A percentile compares a stretch with the other conserved stretches of the same genome.
Evolutionary conservation across 192 early-diverging fungal genomes (phyloP).

Genomic region (Phlyctochytrium planicorne): DNA sequence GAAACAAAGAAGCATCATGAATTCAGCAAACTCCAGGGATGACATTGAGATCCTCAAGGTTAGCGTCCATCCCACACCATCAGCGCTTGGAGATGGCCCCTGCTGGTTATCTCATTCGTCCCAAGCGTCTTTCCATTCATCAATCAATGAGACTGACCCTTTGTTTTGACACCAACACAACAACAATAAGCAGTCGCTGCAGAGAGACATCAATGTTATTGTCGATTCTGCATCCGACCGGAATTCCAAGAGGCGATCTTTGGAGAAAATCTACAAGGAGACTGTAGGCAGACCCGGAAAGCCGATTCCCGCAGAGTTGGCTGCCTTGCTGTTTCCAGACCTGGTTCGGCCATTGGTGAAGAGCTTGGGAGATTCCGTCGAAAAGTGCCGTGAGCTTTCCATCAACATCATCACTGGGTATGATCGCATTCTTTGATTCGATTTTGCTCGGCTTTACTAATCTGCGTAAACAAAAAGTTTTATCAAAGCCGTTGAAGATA

Average conservation of each 20-base stretch:
- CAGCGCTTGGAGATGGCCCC: too few species aligned
- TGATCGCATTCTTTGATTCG: background rate
- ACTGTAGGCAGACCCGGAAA: constrained; percentile 17
- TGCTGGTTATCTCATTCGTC: too few species aligned
- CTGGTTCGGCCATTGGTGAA: constrained; percentile 33
- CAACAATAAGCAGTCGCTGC: constrained; percentile 32
- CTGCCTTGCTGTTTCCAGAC: constrained; percentile 18
- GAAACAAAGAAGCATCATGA: too few species aligned
- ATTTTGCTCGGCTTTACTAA: background rate
- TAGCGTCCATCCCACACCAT: too few species aligned
- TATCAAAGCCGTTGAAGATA: constrained; percentile 20
- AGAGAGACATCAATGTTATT: constrained; percentile 54
- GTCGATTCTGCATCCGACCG: constrained; percentile 44
- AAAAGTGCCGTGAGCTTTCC: constrained; percentile 45
- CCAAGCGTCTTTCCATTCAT: too few species aligned
- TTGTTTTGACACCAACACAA: too few species aligned
- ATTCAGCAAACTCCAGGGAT: too few species aligned
- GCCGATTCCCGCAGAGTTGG: constrained; percentile 11
- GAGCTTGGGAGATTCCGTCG: constrained; percentile 42
- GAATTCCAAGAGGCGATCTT: constrained; percentile 36
- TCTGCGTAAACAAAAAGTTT: constrained; percentile 13
- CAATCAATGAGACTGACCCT: too few species aligned
- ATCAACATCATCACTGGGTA: constrained; percentile 39
- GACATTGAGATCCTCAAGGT: too few species aligned
- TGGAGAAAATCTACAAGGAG: constrained; percentile 48